phyloP scores from a whole-genome alignment of 208 protist genomes.

The Leishmania tarentolae region DNA sequence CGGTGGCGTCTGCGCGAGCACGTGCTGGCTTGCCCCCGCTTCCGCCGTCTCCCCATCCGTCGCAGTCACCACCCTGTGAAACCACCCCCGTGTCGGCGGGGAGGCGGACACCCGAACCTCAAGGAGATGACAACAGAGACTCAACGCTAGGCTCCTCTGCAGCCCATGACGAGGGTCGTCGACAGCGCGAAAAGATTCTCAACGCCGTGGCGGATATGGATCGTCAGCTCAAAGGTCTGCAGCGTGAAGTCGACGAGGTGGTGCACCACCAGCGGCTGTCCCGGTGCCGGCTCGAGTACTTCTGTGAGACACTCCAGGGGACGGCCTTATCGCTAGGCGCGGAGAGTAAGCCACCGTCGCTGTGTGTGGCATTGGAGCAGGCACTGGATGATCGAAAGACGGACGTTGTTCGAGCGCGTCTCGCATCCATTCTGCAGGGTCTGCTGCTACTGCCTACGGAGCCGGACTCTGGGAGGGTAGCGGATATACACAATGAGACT shows the following conservation, averaged over 20 bases:
- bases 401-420: constrained; percentile 9
- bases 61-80: not conserved
- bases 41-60: not conserved
- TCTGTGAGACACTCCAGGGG: constrained; percentile 32
- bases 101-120: not conserved
- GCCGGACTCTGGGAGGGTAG: not conserved
- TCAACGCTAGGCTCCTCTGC: not conserved
- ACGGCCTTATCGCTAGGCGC: not conserved
- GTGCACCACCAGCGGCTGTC: constrained; percentile 32
- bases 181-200: constrained; percentile 48
- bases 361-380: constrained; percentile 21
- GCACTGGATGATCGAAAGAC: constrained; percentile 24
- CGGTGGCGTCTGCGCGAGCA: not conserved
- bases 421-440: not conserved
- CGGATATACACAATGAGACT: not conserved
- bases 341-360: not conserved
- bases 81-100: not conserved
- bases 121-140: not conserved
- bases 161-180: constrained; percentile 21
- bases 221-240: constrained; percentile 46
- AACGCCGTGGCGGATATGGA: constrained; percentile 55
- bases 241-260: constrained; percentile 50
- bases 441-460: not conserved
- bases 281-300: constrained; percentile 26
- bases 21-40: constrained; percentile 11